Evolutionary conservation across 345 rosid species (phyloP), one percentile per base, ranked within the genome.

Genomic region (Mallotus nudiflorus): DNA sequence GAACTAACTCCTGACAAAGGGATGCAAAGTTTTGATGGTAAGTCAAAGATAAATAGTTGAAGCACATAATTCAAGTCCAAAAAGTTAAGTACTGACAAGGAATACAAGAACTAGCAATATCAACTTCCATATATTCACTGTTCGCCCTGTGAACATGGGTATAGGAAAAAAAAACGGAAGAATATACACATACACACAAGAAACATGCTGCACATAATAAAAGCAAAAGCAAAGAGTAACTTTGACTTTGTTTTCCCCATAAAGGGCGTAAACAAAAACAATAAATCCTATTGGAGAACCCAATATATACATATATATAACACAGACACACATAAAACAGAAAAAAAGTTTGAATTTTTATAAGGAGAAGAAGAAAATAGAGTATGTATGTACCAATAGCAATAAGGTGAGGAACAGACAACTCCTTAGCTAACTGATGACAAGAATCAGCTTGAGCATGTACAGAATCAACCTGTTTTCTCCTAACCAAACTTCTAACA

Each of bases 1-100:
- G 99, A 83, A 66, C 99, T 98, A 22, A 95, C 99, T 60, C 99
- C 99, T 90, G 66, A 64, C 64, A 66, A 28, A 71, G 49, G 10
- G 50, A 61, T 27, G 24, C 52, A 19, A 42, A 5, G 6, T 3
- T 68, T 31, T 39, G 60, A 18, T 15, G n/a, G 45, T 14, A 52
- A 58, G 19, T 33, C 35, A 46, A n/a, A n/a, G n/a, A n/a, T n/a
- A n/a, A n/a, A 22, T 65, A 48, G 42, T 50, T 24, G 65, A 25
- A 33, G 37, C 37, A 67, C 69, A 48, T 18, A 51, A 18, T 14
- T 66, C 57, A 33, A 35, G 35, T 3, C 25, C 16, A 28, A 35
- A 63, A 59, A 25, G 39, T 13, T 33, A 6, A 33, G 6, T 2
- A 33, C n/a, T n/a, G n/a, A n/a, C n/a, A n/a, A n/a, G n/a, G n/a